These are phyloP conservation scores for Arachnopeziza araneosa DNA, from an alignment of 2,329 filamentous ascomycete genomes.

Conservation along the genomic window DNA sequence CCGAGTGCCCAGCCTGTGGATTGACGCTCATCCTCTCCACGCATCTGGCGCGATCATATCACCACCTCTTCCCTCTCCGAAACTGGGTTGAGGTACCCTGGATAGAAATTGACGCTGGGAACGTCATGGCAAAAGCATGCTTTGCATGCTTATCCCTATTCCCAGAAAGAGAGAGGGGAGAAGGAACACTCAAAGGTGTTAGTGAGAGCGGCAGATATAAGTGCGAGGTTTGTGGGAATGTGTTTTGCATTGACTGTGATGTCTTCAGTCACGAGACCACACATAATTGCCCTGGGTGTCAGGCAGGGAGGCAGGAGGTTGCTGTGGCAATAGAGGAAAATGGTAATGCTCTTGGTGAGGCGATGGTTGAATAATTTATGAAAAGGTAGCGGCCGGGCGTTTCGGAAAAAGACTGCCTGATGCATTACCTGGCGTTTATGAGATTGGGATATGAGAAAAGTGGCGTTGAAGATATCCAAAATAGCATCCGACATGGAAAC, in stretches of 20 bases:
- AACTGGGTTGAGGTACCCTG: slow-evolving; percentile 92
- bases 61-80: slow-evolving; percentile 82
- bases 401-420: neutral
- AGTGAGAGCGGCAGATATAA: slow-evolving; percentile 86
- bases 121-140: slow-evolving; percentile 46
- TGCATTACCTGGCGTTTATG: too few relatives aligned
- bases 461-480: too few relatives aligned
- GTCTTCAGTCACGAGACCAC: slow-evolving; percentile 90
- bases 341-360: neutral
- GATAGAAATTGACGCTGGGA: slow-evolving; percentile 30
- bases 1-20: slow-evolving; percentile 86
- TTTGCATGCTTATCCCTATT: slow-evolving; percentile 74
- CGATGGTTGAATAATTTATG: neutral
- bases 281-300: slow-evolving; percentile 91
- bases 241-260: slow-evolving; percentile 98
- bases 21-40: slow-evolving; percentile 92
- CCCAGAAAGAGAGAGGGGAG: slow-evolving; percentile 38
- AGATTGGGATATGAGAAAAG: too few relatives aligned
- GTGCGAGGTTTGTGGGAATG: slow-evolving; percentile 77
- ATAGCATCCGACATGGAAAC: too few relatives aligned
- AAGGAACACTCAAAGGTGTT: slow-evolving; percentile 49
- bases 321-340: neutral
- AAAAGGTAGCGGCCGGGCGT: neutral
- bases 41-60: slow-evolving; percentile 86
- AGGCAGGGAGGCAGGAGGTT: neutral